These are phyloP conservation scores for Rhizophagus prolifer DNA, from an alignment of 192 early-diverging fungal species.

Conservation along the genomic window DNA sequence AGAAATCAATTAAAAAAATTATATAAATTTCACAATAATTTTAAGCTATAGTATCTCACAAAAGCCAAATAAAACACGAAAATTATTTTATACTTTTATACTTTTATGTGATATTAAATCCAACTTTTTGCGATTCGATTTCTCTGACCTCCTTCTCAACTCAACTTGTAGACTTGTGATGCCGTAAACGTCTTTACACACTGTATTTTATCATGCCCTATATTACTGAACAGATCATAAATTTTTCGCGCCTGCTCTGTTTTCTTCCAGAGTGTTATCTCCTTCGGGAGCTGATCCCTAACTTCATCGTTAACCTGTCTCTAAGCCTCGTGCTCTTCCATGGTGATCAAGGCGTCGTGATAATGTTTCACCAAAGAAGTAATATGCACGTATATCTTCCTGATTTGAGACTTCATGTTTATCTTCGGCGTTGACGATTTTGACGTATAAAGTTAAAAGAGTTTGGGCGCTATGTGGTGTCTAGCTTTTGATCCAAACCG, in stretches of 20 bases:
- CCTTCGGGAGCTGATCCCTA: neutral
- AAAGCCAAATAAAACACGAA: no score
- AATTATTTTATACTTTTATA: no score
- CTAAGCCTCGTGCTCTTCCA: neutral
- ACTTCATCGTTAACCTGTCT: constrained; percentile 7
- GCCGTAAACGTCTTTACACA: no score
- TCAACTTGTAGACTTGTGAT: no score
- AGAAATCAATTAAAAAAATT: no score
- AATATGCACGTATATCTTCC: constrained; percentile 13
- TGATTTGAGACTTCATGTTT: neutral
- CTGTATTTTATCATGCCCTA: no score
- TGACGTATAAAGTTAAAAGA: neutral
- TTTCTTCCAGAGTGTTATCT: constrained; percentile 14
- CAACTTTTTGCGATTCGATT: no score
- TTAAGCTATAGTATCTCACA: no score
- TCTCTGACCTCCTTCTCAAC: no score
- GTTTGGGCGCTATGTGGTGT: no score
- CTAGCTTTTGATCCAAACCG: no score
- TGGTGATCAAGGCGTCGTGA: neutral
- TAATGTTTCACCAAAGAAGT: constrained; percentile 4
- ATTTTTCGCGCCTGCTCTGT: constrained; percentile 4
- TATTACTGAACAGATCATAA: constrained; percentile 8
- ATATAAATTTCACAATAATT: no score
- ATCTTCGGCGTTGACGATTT: neutral
- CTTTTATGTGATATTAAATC: neutral